Conservation (phyloP, 345 rosid species). For the Eutrema yunnanense region DNA sequence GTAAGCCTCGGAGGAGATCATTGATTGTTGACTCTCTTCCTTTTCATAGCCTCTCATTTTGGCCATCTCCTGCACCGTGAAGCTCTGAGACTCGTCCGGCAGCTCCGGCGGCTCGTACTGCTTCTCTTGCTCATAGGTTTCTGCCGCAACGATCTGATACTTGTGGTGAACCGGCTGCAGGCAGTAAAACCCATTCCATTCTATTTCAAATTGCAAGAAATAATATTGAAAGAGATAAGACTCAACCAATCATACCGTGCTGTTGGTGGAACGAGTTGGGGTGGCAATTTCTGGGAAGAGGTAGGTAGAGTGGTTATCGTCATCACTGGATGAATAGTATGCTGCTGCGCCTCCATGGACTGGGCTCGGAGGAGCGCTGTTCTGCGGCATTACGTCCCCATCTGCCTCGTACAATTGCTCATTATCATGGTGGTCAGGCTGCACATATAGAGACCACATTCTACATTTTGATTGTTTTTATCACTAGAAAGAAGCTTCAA, state of each 20-base stretch:
- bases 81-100: constrained; percentile 28
- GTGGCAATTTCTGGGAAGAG: constrained; percentile 23
- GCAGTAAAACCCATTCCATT: neutral
- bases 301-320: constrained; percentile 20
- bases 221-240: neutral
- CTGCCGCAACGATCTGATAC: constrained; percentile 11
- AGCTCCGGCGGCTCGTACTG: constrained; percentile 29
- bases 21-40: constrained; percentile 51
- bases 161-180: constrained; percentile 24
- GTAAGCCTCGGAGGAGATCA: constrained; percentile 61
- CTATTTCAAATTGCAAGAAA: neutral
- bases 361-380: constrained; percentile 16
- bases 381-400: neutral
- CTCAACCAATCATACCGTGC: neutral
- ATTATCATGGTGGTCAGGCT: constrained; percentile 1
- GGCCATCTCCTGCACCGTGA: constrained; percentile 22
- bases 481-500: neutral
- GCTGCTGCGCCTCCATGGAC: neutral
- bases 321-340: constrained; percentile 22
- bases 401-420: constrained; percentile 17
- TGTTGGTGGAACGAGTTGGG: constrained; percentile 9
- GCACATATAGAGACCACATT: neutral
- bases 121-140: constrained; percentile 23
- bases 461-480: neutral
- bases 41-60: constrained; percentile 26